Evolutionary conservation across 441 rosid species (phyloP).

Genomic region (Viola pubescens): DNA sequence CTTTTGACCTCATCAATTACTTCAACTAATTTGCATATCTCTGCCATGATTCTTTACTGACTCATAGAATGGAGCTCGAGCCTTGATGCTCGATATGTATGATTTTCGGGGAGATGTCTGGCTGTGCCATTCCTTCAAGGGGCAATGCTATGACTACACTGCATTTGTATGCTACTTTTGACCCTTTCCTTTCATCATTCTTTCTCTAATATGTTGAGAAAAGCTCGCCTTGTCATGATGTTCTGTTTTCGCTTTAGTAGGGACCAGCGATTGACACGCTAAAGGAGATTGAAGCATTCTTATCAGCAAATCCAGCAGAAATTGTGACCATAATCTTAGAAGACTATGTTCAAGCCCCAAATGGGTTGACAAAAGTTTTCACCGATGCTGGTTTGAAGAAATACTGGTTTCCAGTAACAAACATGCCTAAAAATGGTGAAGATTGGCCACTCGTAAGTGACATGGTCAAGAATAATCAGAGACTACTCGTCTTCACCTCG

Average conservation of each 20-base stretch:
- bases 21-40: not conserved
- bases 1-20: no score
- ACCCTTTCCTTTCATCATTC: no score
- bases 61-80: conserved; percentile 74
- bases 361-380: conserved; percentile 60
- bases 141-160: conserved; percentile 55
- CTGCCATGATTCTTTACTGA: not conserved
- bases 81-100: conserved; percentile 74
- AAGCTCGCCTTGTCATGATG: not conserved
- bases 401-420: conserved; percentile 63
- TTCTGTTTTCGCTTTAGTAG: conserved; percentile 18
- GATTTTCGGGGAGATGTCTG: conserved; percentile 77
- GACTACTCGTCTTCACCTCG: conserved; percentile 74
- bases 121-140: conserved; percentile 74
- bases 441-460: conserved; percentile 83
- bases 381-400: conserved; percentile 63
- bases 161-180: conserved; percentile 49
- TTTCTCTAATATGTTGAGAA: not conserved
- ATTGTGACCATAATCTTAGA: conserved; percentile 71
- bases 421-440: conserved; percentile 58
- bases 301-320: conserved; percentile 53
- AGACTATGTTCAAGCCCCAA: conserved; percentile 64
- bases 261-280: conserved; percentile 60
- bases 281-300: conserved; percentile 57
- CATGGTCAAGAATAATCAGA: conserved; percentile 62